Percentiles rank a stretch among this genome's conserved stretches.
phyloP scores from a whole-genome alignment of 164 flowering plant species.

The Tetracentron sinense region DNA sequence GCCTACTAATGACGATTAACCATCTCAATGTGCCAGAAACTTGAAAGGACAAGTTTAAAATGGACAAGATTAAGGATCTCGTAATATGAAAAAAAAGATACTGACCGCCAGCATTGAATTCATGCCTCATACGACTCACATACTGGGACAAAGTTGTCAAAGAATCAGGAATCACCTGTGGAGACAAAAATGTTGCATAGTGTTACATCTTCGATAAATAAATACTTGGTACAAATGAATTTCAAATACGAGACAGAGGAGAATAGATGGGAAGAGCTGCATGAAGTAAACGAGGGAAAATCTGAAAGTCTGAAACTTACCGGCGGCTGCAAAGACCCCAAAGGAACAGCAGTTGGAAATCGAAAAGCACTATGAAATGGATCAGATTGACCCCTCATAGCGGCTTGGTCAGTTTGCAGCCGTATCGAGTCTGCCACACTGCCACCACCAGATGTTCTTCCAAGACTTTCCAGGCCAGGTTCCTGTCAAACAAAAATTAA shows the following conservation, averaged over 20 bases:
- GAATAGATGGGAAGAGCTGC: not conserved
- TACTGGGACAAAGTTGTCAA: slow-evolving; percentile 70
- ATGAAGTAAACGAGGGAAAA: slow-evolving; percentile 1
- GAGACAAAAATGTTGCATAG: slow-evolving; percentile 4
- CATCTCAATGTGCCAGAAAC: slow-evolving; percentile 15
- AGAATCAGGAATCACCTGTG: slow-evolving; percentile 86
- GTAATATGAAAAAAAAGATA: slow-evolving; percentile 2
- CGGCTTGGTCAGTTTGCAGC: slow-evolving; percentile 34
- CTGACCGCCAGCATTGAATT: slow-evolving; percentile 53
- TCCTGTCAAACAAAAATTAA: slow-evolving; percentile 29
- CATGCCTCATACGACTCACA: slow-evolving; percentile 51
- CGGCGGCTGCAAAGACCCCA: slow-evolving; percentile 52
- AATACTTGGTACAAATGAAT: not conserved
- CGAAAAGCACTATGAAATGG: slow-evolving; percentile 30
- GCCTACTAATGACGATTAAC: slow-evolving; percentile 36
- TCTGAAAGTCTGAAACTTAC: slow-evolving; percentile 47
- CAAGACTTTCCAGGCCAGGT: slow-evolving; percentile 30
- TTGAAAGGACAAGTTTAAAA: slow-evolving; percentile 4
- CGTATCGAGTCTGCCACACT: slow-evolving; percentile 24
- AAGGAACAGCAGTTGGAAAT: slow-evolving; percentile 43
- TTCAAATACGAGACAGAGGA: not conserved
- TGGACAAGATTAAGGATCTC: not conserved
- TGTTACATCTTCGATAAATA: not conserved
- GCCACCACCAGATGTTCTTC: slow-evolving; percentile 24
- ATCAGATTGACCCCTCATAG: slow-evolving; percentile 28